Conservation (phyloP, 805 yeast species). For the Wickerhamomyces alni region DNA sequence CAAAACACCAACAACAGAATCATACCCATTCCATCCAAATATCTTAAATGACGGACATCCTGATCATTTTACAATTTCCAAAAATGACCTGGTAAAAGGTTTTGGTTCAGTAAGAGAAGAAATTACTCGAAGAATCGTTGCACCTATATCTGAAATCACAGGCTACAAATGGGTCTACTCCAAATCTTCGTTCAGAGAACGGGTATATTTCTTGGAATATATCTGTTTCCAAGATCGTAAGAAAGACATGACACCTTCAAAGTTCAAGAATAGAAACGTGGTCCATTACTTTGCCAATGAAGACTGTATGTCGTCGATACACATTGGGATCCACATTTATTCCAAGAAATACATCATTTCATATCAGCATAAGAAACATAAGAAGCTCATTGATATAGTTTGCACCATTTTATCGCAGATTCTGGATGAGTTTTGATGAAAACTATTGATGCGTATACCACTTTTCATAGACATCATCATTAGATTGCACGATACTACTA, state of each 20-base stretch:
- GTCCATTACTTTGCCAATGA: constrained; percentile 7
- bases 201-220: constrained; percentile 16
- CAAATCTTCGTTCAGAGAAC: constrained; percentile 16
- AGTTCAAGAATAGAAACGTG: constrained; percentile 7
- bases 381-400: constrained; percentile 16
- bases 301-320: constrained; percentile 15
- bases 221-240: constrained; percentile 20
- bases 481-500: too few species aligned
- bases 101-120: constrained; percentile 17
- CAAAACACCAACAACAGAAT: constrained; percentile 17
- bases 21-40: constrained; percentile 17
- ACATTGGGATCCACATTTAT: constrained; percentile 17
- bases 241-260: constrained; percentile 17
- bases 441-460: too few species aligned
- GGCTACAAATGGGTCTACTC: constrained; percentile 23
- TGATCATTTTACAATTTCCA: constrained; percentile 15
- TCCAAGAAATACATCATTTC: constrained; percentile 17
- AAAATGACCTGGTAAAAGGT: constrained; percentile 12
- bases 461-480: too few species aligned
- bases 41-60: constrained; percentile 14
- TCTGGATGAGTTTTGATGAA: constrained; percentile 6
- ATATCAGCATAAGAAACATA: constrained; percentile 18
- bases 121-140: constrained; percentile 13
- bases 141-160: constrained; percentile 16
- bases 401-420: constrained; percentile 15